Conservation (phyloP, 192 early-diverging fungal genomes). For the Diversispora epigaea region DNA sequence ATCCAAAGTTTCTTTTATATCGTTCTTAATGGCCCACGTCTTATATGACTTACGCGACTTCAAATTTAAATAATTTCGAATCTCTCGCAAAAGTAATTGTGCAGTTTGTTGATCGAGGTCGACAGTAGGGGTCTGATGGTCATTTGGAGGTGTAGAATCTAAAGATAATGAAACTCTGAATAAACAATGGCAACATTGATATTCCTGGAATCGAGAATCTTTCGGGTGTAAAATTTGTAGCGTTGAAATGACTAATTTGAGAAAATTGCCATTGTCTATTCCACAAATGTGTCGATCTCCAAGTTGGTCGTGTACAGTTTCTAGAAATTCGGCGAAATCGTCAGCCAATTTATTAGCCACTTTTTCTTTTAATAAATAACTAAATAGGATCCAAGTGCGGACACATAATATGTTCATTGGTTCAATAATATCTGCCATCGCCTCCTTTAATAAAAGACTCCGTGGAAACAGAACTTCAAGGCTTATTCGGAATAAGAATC, state of each 20-base stretch:
- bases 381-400: slow-evolving; percentile 11
- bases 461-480: slow-evolving; percentile 24
- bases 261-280: slow-evolving; percentile 50
- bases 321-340: slow-evolving; percentile 38
- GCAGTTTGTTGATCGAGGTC: slow-evolving; percentile 58
- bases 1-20: slow-evolving; percentile 21
- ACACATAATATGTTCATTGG: slow-evolving; percentile 15
- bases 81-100: slow-evolving; percentile 17
- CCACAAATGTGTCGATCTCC: slow-evolving; percentile 63
- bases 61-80: slow-evolving; percentile 16
- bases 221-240: slow-evolving; percentile 39
- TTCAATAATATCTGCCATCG: neutral
- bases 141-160: slow-evolving; percentile 51
- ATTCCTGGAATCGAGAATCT: slow-evolving; percentile 51
- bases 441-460: neutral
- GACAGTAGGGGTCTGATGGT: slow-evolving; percentile 50
- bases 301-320: slow-evolving; percentile 58
- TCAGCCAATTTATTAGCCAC: neutral
- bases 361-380: neutral
- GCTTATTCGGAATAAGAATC: neutral
- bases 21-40: slow-evolving; percentile 9
- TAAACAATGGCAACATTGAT: slow-evolving; percentile 69
- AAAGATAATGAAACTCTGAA: slow-evolving; percentile 61
- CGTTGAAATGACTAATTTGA: slow-evolving; percentile 43
- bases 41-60: neutral